Base-by-base conservation (phyloP, 176 grass and related monocot species). In the Hordeum marinum region DNA sequence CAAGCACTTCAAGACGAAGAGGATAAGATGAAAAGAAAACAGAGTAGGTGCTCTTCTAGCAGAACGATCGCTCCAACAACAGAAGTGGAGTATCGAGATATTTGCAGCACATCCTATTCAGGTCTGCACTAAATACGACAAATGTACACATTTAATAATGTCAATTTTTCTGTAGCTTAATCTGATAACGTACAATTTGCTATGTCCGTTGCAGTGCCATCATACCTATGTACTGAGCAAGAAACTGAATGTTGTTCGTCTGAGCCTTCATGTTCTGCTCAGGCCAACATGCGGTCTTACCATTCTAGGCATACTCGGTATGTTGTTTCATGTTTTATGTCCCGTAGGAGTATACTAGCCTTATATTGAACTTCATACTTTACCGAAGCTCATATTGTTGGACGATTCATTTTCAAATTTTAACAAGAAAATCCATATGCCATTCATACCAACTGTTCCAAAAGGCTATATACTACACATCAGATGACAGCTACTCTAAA, bases 1-100 rank as follows among this genome's bases (percentile, higher is more conserved):
- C 92, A 99, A 91, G 96, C 91, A 86, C 89, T 99, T 86, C 88
- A 92, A 89, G 96, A 99, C 75, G 96, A 99, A 94, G 96, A 86
- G 62, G 89, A 87, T 85, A 96, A 91, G 79, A 87, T 96, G 94
- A 99, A 96, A 92, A 96, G 88, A 84, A 92, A 87, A 72, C 90
- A 99, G 76, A 92, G 78, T 21, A 89, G 78, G 76, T 89, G 84
- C 36, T 90, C 91, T 64, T 89, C 91, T 61, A 91, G 82, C 77
- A 92, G 90, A 90, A 94, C 73, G 46, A 86, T 94, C 67, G 70
- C 82, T 80, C 86, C 92, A 76, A 84, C 92, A 82, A 85, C 82
- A 50, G 91, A 92, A 88, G 90, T 96, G 77, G 97, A 99, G 75
- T 91, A 92, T 90, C 84, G 84, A 67, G 91, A 96, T 90, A 87